phyloP scores from a whole-genome alignment of 2,329 filamentous ascomycete genomes.

The Penicillium decumbens region DNA sequence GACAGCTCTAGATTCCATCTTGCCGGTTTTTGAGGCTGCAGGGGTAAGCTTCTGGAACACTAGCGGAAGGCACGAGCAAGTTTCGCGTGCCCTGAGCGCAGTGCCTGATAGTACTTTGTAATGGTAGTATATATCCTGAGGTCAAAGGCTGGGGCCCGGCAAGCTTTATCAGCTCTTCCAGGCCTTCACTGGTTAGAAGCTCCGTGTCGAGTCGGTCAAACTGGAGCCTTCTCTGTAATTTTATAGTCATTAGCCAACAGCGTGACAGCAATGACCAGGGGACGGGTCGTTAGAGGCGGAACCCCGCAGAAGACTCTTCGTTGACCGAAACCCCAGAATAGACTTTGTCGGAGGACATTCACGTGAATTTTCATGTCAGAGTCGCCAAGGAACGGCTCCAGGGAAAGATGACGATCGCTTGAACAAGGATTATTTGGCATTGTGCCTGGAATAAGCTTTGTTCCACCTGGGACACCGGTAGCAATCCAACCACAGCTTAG shows the following conservation, averaged over 20 bases:
- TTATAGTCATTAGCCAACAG: slow-evolving; percentile 1
- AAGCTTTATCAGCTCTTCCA: not conserved
- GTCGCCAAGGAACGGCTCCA: slow-evolving; percentile 2
- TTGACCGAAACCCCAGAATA: not conserved
- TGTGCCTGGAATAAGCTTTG: slow-evolving; percentile 13
- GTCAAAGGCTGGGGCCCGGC: too few species aligned
- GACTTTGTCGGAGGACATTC: not conserved
- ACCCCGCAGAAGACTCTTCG: not conserved
- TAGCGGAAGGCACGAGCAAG: slow-evolving; percentile 11
- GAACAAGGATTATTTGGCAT: slow-evolving; percentile 7
- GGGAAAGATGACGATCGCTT: slow-evolving; percentile 6
- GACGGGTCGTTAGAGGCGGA: not conserved
- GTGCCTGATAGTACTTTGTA: too few species aligned
- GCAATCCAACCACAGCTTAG: not conserved
- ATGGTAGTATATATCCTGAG: too few species aligned
- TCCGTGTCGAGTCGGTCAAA: slow-evolving; percentile 4
- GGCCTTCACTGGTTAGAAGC: not conserved
- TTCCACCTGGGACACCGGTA: not conserved
- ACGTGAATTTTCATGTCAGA: not conserved
- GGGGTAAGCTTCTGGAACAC: slow-evolving; percentile 15
- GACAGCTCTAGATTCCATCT: not conserved
- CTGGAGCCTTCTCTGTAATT: not conserved
- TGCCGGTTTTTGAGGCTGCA: slow-evolving; percentile 4
- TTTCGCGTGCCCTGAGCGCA: slow-evolving; percentile 1
- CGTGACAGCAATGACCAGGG: not conserved